Evolutionary conservation across 78 protist species (phyloP), one percentile per base, ranked within the genome.

Genomic region (Bodo saltans): DNA sequence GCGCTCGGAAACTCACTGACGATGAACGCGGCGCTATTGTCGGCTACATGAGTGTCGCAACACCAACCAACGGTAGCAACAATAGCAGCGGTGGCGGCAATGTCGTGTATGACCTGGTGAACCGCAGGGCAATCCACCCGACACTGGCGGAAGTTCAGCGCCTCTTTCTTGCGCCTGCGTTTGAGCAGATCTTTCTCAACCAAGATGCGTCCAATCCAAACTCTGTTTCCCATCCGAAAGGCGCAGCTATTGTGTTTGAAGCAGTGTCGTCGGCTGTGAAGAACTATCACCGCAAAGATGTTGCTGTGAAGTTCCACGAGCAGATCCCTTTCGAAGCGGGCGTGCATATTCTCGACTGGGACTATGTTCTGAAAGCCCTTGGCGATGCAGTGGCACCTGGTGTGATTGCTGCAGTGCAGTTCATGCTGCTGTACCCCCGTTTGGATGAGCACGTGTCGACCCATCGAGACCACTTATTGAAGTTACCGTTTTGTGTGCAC

Each of bases 401-500:
- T 47, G 69, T 76, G 34, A 33, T 12, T 38, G 42, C 27, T 3
- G 67, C 34, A 3, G 34, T 76, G 32, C 42, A 39, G 53, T 76
- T 39, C 52, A 39, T 39, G 25, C 34, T 30, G 8, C 12, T 38
- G 69, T 76, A 76, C 69, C 81, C 81, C 35, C 67, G 81, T 8
- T 74, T 97, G 4, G 99, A 98, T 76, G 88, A 91, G n/a, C 70
- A 92, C 2, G 99, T 98, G 12, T 60, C 90, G 80, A 89, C 92
- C 84, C 72, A 70, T 2, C 17, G 92, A 70, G 94, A 97, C 79
- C 99, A 98, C 86, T 83, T 98, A 83, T 91, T 97, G 41, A 98
- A 98, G 85, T 38, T 94, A 0, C 99, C 99, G 2, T 98, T 94
- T 67, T 89, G 91, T 71, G 93, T 97, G 32, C 99, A 98, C 41